Evolutionary conservation across 495 filamentous ascomycete species (phyloP), one percentile per base, ranked within the genome.

Genomic region (Sporormia fimetaria): DNA sequence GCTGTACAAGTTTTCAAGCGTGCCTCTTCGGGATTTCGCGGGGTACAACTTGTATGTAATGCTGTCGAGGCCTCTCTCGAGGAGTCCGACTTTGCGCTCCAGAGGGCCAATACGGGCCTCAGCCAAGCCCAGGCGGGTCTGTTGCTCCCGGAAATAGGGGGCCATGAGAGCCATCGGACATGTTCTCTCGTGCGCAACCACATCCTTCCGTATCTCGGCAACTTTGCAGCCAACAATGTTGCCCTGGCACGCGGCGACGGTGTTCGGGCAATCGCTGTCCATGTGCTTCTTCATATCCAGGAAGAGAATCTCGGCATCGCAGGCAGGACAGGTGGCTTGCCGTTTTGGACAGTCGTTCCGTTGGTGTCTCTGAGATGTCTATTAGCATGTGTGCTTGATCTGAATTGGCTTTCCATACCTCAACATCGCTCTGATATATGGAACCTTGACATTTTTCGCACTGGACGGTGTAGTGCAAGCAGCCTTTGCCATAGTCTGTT

Each of bases 121-220:
- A 3, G 75, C 67, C 9, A 67, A 64, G 23, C 73, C 66, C 7
- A 78, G 58, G 1, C 74, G 68, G 5, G 66, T 52, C 37, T 73
- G 69, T 50, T 81, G 76, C 3, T 65, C 60, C 34, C 70, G 61
- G 21, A 82, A 63, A 33, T 74, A 66, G 2, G 78, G 78, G 0
- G 66, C 64, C 41, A 82, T 70, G 24, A 64, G 64, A 4, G 73
- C 70, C 41, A 82, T 63, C 0, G 74, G 63, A 41, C 78, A 83
- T 10, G 45, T 60, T 31, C 65, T 56, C 21, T 65, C 64, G 44
- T 83, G 78, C n/a, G 41, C 51, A 8, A 57, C 51, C n/a, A 75
- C 58, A 23, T 70, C 67, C 1, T 47, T 54, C 4, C 74, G 69
- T 29, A 67, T 68, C 22, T 67, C 59, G 20, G 63, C 63, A 45